Evolutionary conservation across 345 rosid genomes (phyloP).

Genomic region (Arabis hirsuta): DNA sequence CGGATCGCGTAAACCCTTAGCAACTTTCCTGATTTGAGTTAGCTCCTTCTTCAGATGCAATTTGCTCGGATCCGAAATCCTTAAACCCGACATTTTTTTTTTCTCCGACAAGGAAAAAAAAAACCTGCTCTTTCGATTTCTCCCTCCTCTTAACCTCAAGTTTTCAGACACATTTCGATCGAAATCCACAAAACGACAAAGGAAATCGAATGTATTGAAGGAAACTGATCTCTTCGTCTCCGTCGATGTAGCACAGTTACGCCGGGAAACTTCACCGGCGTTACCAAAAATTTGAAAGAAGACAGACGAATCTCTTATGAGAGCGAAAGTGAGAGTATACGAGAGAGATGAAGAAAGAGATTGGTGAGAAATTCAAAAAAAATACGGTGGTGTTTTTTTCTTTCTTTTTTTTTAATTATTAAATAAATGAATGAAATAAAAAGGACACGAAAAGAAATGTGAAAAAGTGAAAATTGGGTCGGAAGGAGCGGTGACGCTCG

Average conservation of each 20-base stretch:
- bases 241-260: not conserved
- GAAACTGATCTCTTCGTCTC: not conserved
- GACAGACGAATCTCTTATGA: constrained; percentile 16
- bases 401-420: not conserved
- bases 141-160: not conserved
- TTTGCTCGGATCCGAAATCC: constrained; percentile 70
- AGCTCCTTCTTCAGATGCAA: constrained; percentile 85
- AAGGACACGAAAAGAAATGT: constrained; percentile 42
- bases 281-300: not conserved
- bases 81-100: constrained; percentile 52
- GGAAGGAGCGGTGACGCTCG: constrained; percentile 45
- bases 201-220: not conserved
- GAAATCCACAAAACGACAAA: not conserved
- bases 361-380: constrained; percentile 34
- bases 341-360: constrained; percentile 4
- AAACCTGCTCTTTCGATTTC: not conserved
- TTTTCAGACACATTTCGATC: constrained; percentile 11
- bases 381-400: not conserved
- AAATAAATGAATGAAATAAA: not conserved
- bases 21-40: constrained; percentile 83
- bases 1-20: constrained; percentile 81
- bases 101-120: not conserved
- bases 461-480: constrained; percentile 37
- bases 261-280: not conserved
- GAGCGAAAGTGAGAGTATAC: not conserved